Percentiles rank a stretch among this genome's conserved stretches.
Evolutionary conservation across 495 filamentous ascomycete genomes (phyloP).

Genomic region (Aspergillus homomorphus): DNA sequence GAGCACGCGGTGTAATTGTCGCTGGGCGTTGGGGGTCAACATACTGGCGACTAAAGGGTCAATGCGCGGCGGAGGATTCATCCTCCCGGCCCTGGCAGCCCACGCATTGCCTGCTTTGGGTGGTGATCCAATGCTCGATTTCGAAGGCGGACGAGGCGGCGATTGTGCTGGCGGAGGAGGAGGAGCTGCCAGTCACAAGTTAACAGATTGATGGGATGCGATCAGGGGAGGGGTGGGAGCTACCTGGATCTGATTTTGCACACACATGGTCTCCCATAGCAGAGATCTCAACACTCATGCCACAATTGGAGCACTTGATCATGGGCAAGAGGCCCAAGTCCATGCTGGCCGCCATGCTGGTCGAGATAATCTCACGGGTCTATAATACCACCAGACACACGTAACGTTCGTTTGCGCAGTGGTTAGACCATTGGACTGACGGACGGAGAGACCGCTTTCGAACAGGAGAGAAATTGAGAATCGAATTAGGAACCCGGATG

Average conservation of each 20-base stretch:
- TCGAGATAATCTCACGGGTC: slow-evolving; percentile 5
- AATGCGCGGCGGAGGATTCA: slow-evolving; percentile 48
- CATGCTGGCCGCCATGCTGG: slow-evolving; percentile 25
- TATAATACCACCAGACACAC: not conserved
- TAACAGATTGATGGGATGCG: not conserved
- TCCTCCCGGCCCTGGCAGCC: slow-evolving; percentile 24
- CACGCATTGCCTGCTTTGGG: slow-evolving; percentile 12
- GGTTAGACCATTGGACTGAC: slow-evolving; percentile 16
- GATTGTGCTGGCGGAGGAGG: slow-evolving; percentile 21
- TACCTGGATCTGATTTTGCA: slow-evolving; percentile 26
- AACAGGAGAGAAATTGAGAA: not conserved
- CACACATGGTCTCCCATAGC: slow-evolving; percentile 91
- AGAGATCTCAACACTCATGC: slow-evolving; percentile 79
- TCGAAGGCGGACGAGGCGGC: slow-evolving; percentile 39
- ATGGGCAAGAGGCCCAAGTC: slow-evolving; percentile 70
- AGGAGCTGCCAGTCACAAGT: slow-evolving; percentile 15
- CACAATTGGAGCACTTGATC: slow-evolving; percentile 95
- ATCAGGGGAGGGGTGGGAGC: not conserved
- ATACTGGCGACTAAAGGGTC: slow-evolving; percentile 55
- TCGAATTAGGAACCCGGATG: not conserved
- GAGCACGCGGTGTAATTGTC: not conserved
- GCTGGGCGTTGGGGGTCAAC: slow-evolving; percentile 19
- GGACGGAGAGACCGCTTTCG: not conserved
- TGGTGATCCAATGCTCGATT: slow-evolving; percentile 15
- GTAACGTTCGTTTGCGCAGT: slow-evolving; percentile 1